Percentiles rank a stretch among this genome's conserved stretches.
Conservation (phyloP, 169 alveolate genomes). For the Plasmodium berghei region DNA sequence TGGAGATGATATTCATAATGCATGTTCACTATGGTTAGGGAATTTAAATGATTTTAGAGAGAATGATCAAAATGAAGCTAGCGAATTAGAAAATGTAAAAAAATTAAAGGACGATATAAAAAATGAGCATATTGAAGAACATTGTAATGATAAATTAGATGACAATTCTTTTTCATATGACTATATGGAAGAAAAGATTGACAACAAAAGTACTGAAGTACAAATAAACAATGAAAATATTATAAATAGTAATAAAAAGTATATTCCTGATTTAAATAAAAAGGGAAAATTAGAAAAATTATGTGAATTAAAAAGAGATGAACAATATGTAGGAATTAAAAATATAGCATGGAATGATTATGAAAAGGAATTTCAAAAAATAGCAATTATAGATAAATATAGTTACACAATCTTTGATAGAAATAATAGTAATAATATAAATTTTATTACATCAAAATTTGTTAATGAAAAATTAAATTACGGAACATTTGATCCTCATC, state of each 20-base stretch:
- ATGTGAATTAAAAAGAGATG: conserved; percentile 15
- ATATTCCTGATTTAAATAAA: background rate
- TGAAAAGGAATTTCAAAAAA: conserved; percentile 36
- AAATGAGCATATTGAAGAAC: background rate
- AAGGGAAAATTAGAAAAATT: conserved; percentile 17
- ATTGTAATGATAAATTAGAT: background rate
- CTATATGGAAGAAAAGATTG: background rate
- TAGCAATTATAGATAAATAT: conserved; percentile 49
- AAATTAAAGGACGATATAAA: background rate
- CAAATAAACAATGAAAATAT: background rate
- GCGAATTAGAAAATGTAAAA: background rate
- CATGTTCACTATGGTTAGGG: conserved; percentile 46
- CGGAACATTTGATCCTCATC: conserved; percentile 73
- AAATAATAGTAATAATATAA: conserved; percentile 16
- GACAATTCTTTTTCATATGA: background rate
- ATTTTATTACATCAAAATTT: conserved; percentile 43
- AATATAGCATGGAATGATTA: conserved; percentile 43
- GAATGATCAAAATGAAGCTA: background rate
- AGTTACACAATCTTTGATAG: conserved; percentile 35
- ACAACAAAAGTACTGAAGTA: conserved; percentile 4
- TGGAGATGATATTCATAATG: background rate
- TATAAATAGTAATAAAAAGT: background rate
- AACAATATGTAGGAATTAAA: conserved; percentile 24
- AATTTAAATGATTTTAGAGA: conserved; percentile 13
- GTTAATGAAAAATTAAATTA: conserved; percentile 20